Percentiles rank a stretch among this genome's conserved stretches.
These are phyloP conservation scores for Deakozyma indianensis DNA, from an alignment of 805 yeast genomes.

Conservation along the genomic window DNA sequence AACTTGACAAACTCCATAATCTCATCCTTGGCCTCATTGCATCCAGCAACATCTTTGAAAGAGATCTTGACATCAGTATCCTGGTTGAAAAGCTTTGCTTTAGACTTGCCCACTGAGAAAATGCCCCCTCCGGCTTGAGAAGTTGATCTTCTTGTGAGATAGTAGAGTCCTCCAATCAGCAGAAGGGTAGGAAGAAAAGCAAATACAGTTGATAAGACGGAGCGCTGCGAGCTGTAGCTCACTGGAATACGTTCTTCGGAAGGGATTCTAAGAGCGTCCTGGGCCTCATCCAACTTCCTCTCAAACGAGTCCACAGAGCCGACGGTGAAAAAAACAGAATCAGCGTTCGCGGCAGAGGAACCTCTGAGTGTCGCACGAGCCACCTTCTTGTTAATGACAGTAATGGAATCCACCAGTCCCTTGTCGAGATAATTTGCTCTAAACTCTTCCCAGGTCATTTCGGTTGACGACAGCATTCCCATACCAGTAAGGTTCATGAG, in stretches of 20 bases:
- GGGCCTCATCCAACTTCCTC: constrained; percentile 59
- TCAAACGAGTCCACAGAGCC: constrained; percentile 89
- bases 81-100: constrained; percentile 81
- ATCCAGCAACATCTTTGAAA: constrained; percentile 94
- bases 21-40: constrained; percentile 92
- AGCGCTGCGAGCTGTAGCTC: constrained; percentile 58
- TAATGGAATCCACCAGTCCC: constrained; percentile 58
- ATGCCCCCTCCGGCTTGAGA: constrained; percentile 64
- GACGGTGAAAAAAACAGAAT: constrained; percentile 49
- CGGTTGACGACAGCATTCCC: constrained; percentile 15
- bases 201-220: constrained; percentile 43
- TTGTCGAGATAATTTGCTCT: constrained; percentile 58
- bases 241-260: constrained; percentile 66
- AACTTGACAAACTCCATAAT: constrained; percentile 96
- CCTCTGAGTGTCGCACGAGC: constrained; percentile 51
- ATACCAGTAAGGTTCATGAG: background rate
- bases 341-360: constrained; percentile 38
- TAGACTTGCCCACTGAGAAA: constrained; percentile 74
- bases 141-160: constrained; percentile 53
- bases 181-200: constrained; percentile 82
- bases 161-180: constrained; percentile 78
- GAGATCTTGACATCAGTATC: constrained; percentile 81
- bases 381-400: constrained; percentile 60
- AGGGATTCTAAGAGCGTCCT: constrained; percentile 50
- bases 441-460: constrained; percentile 88